These are phyloP conservation scores for Maudiozyma serrabonitensis DNA, from an alignment of 805 yeast genomes.

Conservation along the genomic window DNA sequence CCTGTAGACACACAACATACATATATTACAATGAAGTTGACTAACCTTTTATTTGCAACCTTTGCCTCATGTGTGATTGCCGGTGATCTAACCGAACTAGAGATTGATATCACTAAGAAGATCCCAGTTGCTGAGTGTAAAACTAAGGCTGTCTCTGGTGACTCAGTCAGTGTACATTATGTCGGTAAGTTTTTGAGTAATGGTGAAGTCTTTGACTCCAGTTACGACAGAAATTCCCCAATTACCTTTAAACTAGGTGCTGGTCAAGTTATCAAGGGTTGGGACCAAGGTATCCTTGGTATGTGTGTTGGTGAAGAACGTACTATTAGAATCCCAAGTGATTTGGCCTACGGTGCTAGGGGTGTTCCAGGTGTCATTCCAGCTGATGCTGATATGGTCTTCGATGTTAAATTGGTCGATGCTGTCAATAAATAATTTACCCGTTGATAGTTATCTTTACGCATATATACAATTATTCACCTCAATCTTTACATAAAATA, in stretches of 20 bases:
- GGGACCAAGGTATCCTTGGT: conserved; percentile 78
- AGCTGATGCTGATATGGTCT: conserved; percentile 55
- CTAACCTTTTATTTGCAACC: conserved; percentile 2
- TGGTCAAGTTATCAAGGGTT: conserved; percentile 77
- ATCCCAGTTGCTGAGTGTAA: conserved; percentile 45
- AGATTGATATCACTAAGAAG: conserved; percentile 38
- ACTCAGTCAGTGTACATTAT: conserved; percentile 66
- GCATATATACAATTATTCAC: neutral
- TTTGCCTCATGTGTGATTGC: conserved; percentile 10
- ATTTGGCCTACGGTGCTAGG: conserved; percentile 64
- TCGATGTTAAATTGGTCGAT: conserved; percentile 24
- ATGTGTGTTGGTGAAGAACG: conserved; percentile 90
- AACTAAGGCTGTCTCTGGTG: conserved; percentile 53
- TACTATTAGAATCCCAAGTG: conserved; percentile 67
- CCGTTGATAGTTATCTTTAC: neutral
- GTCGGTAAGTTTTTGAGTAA: conserved; percentile 53
- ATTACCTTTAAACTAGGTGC: conserved; percentile 62
- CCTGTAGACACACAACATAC: neutral
- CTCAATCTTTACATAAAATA: neutral
- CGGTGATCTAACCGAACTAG: conserved; percentile 20
- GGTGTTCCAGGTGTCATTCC: conserved; percentile 78
- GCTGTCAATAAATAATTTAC: conserved; percentile 1
- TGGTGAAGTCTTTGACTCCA: conserved; percentile 70
- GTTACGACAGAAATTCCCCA: conserved; percentile 55
- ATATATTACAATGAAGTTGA: conserved; percentile 3